Conservation (phyloP, 1,284 basidiomycete species). For the Inonotus hispidus region DNA sequence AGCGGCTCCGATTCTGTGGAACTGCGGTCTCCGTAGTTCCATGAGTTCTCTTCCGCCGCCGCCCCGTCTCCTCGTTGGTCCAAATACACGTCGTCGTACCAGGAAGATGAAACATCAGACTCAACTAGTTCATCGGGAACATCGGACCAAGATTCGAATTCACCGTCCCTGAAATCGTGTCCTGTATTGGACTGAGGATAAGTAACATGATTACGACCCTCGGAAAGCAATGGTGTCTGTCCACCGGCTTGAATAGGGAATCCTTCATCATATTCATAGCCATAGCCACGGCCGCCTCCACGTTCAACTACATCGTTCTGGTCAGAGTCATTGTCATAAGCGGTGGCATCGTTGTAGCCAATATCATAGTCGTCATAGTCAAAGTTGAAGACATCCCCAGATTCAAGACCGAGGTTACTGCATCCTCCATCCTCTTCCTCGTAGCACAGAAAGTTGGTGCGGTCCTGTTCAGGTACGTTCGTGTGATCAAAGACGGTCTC, state of each 20-base stretch:
- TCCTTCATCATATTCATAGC: background rate
- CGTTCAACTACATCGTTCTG: background rate
- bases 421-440: too few relatives aligned
- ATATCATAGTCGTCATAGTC: background rate
- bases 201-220: too few relatives aligned
- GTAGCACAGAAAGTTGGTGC: too few relatives aligned
- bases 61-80: background rate
- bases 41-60: background rate
- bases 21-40: background rate
- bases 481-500: too few relatives aligned
- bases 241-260: background rate
- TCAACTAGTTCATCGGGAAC: background rate
- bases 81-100: background rate
- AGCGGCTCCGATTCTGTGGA: background rate
- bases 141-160: background rate
- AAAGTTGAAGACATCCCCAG: background rate
- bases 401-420: background rate
- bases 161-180: background rate
- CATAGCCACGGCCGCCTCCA: background rate
- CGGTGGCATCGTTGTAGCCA: background rate
- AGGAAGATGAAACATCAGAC: background rate
- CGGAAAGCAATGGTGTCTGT: background rate
- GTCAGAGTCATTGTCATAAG: background rate
- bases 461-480: too few relatives aligned
- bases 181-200: too few relatives aligned